Base-by-base conservation (phyloP, 169 alveolate species). In the Toxoplasma gondii region DNA sequence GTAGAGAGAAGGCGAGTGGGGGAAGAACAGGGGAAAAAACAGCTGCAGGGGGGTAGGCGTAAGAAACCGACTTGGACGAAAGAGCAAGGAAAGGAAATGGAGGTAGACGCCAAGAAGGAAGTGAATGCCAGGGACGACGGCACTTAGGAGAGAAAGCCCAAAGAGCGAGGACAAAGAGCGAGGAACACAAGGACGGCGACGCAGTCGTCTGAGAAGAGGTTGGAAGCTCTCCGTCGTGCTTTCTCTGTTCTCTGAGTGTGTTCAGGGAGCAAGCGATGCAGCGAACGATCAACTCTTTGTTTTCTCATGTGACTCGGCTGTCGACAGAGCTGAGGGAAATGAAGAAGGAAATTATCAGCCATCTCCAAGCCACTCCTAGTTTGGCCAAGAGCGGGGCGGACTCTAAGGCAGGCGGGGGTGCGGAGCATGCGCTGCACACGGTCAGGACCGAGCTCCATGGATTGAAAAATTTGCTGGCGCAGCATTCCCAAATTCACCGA, bases 241-340 rank as follows among this genome's bases (percentile, higher is more conserved):
- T 38, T 24, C 81, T 7, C n/a, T n/a, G 16, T 41, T 88, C n/a
- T 74, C 53, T 67, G n/a, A 39, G 16, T 19, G 49, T 74, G 80
- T 88, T 93, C 90, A 93, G 97, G 39, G 97, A 95, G 54, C 97
- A 94, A 78, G 95, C 97, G 64, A 86, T 95, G 43, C 93, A 94
- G 92, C 69, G 95, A 54, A 94, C 96, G 88, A 84, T 95, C 91
- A 94, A 94, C 80, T 86, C 97, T 0, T 69, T 95, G 24, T 92
- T 92, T 19, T 45, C 92, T 31, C 97, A 95, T 80, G 92, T 93
- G 36, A 95, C 84, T 82, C 94, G 88, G 88, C 91, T 95, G 39
- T 80, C 94, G 34, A 82, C 91, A 10, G 97, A 95, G 53, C 91
- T 95, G 34, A 92, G 84, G 91, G 97, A 95, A 36, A 70, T 95